Conservation (phyloP, 1,284 basidiomycete genomes). For the Schizophyllum commune region DNA sequence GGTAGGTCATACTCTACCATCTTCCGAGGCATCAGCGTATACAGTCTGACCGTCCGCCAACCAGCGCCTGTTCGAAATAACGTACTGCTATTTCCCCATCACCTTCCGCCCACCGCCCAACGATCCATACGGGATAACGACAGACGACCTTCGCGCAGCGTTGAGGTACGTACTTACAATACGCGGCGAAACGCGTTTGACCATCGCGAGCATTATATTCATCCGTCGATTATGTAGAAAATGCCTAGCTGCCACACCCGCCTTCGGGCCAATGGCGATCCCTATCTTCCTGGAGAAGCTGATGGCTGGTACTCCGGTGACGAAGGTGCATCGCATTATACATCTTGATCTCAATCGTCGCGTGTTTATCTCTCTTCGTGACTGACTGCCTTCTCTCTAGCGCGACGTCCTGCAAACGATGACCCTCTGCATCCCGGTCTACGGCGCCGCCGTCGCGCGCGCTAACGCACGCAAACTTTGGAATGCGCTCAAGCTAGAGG, state of each 20-base stretch:
- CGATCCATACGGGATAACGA: constrained; percentile 89
- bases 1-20: constrained; percentile 35
- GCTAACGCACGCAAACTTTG: constrained; percentile 71
- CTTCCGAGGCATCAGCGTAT: not conserved
- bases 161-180: constrained; percentile 44
- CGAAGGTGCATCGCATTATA: constrained; percentile 57
- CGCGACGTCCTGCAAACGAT: constrained; percentile 78
- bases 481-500: constrained; percentile 86
- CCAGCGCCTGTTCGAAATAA: constrained; percentile 89
- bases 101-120: constrained; percentile 93
- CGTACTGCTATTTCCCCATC: constrained; percentile 99
- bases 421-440: constrained; percentile 70
- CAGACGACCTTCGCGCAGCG: constrained; percentile 77
- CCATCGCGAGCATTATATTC: too few relatives aligned
- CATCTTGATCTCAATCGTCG: not conserved
- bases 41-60: not conserved
- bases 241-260: constrained; percentile 75
- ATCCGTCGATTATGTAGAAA: constrained; percentile 23
- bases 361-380: too few relatives aligned
- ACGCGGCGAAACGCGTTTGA: too few relatives aligned
- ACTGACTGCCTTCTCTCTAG: too few relatives aligned
- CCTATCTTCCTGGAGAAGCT: constrained; percentile 93
- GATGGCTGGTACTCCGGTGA: constrained; percentile 70
- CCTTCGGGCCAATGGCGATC: constrained; percentile 80
- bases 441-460: constrained; percentile 58